These are phyloP conservation scores for Metarhizium rileyi DNA, from an alignment of 2,329 filamentous ascomycete genomes.

Conservation along the genomic window DNA sequence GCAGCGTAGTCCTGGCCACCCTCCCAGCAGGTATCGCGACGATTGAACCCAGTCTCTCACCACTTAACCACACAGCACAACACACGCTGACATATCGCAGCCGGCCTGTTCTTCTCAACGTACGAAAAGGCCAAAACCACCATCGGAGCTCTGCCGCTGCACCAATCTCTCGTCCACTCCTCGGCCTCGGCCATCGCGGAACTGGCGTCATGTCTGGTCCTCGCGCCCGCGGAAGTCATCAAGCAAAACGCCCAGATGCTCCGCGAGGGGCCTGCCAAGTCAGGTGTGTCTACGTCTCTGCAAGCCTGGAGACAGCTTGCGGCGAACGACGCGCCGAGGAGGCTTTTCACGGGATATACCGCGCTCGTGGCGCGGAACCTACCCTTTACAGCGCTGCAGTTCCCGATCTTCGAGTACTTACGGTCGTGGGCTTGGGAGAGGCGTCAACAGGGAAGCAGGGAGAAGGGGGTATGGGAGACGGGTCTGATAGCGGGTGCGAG, in stretches of 20 bases:
- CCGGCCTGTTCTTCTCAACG: constrained; percentile 81
- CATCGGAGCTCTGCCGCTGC: constrained; percentile 48
- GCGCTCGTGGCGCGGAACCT: constrained; percentile 74
- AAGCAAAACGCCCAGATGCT: constrained; percentile 94
- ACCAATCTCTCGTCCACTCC: constrained; percentile 61
- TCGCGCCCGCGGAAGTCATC: constrained; percentile 82
- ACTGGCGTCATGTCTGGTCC: constrained; percentile 73
- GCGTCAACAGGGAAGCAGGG: constrained; percentile 11
- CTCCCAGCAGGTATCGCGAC: constrained; percentile 62
- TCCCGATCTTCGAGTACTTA: constrained; percentile 73
- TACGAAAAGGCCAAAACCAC: constrained; percentile 69
- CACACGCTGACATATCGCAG: constrained; percentile 25
- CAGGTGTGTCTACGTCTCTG: constrained; percentile 31
- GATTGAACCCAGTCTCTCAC: too few relatives aligned
- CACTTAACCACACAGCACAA: too few relatives aligned
- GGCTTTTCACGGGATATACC: constrained; percentile 62
- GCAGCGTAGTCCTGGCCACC: constrained; percentile 75
- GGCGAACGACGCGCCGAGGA: constrained; percentile 45
- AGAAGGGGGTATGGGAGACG: constrained; percentile 47
- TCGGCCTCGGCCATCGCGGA: constrained; percentile 68
- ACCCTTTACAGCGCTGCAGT: constrained; percentile 81
- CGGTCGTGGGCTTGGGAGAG: constrained; percentile 42
- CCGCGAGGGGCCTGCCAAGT: constrained; percentile 14
- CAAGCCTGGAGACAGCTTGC: constrained; percentile 39
- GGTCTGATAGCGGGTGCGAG: constrained; percentile 62